Evolutionary conservation across 164 flowering plant genomes (phyloP), one percentile per base, ranked within the genome.

Genomic region (Vitis riparia): DNA sequence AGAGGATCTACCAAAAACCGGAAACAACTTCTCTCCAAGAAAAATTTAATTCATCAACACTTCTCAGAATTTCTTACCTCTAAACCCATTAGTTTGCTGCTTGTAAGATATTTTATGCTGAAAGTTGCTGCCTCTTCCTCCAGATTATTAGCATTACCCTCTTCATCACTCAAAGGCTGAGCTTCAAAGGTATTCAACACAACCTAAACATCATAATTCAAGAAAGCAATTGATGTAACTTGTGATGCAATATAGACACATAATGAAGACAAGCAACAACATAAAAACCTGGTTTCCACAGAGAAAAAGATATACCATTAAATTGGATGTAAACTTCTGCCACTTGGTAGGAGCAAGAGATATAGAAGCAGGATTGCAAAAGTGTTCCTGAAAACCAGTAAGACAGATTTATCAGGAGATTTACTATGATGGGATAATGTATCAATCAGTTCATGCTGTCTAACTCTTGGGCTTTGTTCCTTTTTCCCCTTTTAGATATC

Each of bases 81-180:
- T 73, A 95, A 83, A 55, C 98, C 97, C 99, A 95, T 95, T 44
- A 95, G 75, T 77, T 93, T 93, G 81, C 95, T 91, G 83, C 99
- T 95, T 11, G 99, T 93, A 68, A 95, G 89, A 87, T 93, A 95
- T 64, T 95, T 95, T 76, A 93, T 95, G 75, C 83, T 90, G 79
- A 90, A 93, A 78, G 83, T 81, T 65, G 88, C 80, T 27, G 91
- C 91, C 71, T 93, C 99, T 76, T 95, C 99, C 82, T 93, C 98
- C 79, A 95, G 82, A 77, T 80, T 83, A 80, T 86, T 88, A 59
- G 90, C 91, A 84, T 84, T 89, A 56, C 99, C 98, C 75, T 86
- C 99, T 76, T 93, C 99, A 68, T 93, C 99, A 76, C 85, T 89
- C 77, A 95, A 82, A 67, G 97, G 99, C 65, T 93, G 99, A 75